These are phyloP conservation scores for Lichtheimia ramosa DNA, from an alignment of 371 early-diverging fungal genomes.

Conservation along the genomic window DNA sequence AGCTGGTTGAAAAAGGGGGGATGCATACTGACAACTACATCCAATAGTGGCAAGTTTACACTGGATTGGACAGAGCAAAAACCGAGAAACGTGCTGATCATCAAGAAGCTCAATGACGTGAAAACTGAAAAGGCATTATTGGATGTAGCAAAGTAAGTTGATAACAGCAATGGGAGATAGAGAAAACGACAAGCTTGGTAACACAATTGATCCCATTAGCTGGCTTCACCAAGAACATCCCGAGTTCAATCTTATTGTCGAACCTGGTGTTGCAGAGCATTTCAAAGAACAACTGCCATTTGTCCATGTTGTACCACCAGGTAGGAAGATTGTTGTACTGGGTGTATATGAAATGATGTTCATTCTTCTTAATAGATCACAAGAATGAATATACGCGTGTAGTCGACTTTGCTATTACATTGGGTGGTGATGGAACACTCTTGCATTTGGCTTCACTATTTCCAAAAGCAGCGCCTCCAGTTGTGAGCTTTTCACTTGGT, in stretches of 20 bases:
- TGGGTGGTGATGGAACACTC: constrained; percentile 97
- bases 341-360: neutral
- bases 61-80: constrained; percentile 59
- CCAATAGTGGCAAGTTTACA: constrained; percentile 53
- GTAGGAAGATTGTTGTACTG: constrained; percentile 21
- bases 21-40: neutral
- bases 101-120: constrained; percentile 76
- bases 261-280: constrained; percentile 60
- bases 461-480: constrained; percentile 79
- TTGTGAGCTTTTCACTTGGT: constrained; percentile 91
- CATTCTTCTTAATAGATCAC: constrained; percentile 9
- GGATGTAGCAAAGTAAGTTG: constrained; percentile 59
- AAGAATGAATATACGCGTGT: constrained; percentile 54
- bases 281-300: constrained; percentile 55
- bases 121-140: constrained; percentile 67
- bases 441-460: constrained; percentile 88
- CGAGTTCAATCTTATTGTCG: constrained; percentile 67
- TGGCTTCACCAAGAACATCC: constrained; percentile 67
- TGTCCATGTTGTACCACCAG: constrained; percentile 55
- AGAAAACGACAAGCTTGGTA: too few relatives aligned
- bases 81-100: constrained; percentile 75
- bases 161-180: too few relatives aligned
- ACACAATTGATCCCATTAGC: constrained; percentile 24
- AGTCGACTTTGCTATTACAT: constrained; percentile 86
- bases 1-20: neutral